These are phyloP conservation scores for Coprinopsis strossmayeri DNA, from an alignment of 768 basidiomycete genomes.

Conservation along the genomic window DNA sequence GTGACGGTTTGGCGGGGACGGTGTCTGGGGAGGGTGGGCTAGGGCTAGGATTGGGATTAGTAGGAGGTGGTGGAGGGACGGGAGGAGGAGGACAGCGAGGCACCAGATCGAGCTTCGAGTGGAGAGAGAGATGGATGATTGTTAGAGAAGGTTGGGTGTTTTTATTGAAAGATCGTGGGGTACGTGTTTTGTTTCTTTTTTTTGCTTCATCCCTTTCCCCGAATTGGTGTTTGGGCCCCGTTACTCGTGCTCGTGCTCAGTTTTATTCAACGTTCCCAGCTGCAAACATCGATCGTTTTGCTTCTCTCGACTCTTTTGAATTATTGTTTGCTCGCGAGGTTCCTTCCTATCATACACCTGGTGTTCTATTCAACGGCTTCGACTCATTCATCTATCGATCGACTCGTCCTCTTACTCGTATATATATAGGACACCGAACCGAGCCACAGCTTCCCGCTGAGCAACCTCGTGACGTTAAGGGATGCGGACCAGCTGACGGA, in stretches of 20 bases:
- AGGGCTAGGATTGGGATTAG: neutral
- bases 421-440: conserved; percentile 9
- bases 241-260: too few relatives aligned
- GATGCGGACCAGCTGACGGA: conserved; percentile 12
- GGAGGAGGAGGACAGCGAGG: conserved; percentile 6
- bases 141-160: conserved; percentile 50
- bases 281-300: too few relatives aligned
- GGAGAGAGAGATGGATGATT: conserved; percentile 60
- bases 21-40: neutral
- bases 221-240: too few relatives aligned
- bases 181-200: conserved; percentile 22
- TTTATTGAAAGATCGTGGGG: conserved; percentile 47
- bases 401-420: neutral
- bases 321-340: too few relatives aligned
- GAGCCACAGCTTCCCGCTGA: conserved; percentile 11
- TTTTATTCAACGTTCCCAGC: too few relatives aligned
- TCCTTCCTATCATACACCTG: neutral
- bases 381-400: neutral
- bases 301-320: too few relatives aligned
- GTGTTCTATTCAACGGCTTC: neutral
- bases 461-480: conserved; percentile 7
- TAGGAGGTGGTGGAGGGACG: neutral
- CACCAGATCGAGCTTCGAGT: conserved; percentile 38
- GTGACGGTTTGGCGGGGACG: conserved; percentile 3
- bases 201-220: too few relatives aligned